Base-by-base conservation (phyloP, 805 yeast genomes). In the Starmera caribaea region DNA sequence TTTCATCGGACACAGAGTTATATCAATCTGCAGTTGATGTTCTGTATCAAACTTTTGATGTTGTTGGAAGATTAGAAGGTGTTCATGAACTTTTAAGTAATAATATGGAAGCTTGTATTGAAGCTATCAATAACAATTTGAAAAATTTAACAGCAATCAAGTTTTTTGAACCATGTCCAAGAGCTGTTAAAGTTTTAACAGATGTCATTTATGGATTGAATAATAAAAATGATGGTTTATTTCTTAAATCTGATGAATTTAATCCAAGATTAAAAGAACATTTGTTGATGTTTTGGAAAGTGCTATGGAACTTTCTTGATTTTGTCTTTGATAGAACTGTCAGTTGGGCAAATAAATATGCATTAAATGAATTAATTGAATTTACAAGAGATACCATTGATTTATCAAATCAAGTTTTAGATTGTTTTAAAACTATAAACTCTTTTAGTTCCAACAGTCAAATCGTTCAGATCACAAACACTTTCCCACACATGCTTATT, bases 371-470 rank as follows among this genome's bases (percentile, higher is more conserved):
- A 37, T 65, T 86, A 49, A 72, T 80, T 34, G 95, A 88, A 41
- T 89, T 87, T 49, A 84, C 96, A 3, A 73, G 95, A 55, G 96
- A 87, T 53, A 79, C 86, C 0, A 66, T 90, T 38, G 96, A 89
- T 48, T 66, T 85, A 28, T 80, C 95, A 42, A 79, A 80, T 44
- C 58, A 69, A 2, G 61, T 89, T 29, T 55, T 89, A n/a, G 78
- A 72, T 40, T 75, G 89, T 2, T 82, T 74, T 51, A 66, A 79
- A 42, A 65, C 71, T n/a, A 58, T 69, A 8, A 49, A 54, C 16
- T 57, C 65, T 0, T 58, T 59, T 7, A 46, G 49, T 28, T 49
- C 48, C 5, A 50, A 46, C 8, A 53, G 50, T 41, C 40, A 41
- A n/a, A 70, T 81, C 41, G 55, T 62, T 9, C 69, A 69, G 21